Evolutionary conservation across 345 rosid species (phyloP).

Genomic region (Cardiospermum halicacabum): DNA sequence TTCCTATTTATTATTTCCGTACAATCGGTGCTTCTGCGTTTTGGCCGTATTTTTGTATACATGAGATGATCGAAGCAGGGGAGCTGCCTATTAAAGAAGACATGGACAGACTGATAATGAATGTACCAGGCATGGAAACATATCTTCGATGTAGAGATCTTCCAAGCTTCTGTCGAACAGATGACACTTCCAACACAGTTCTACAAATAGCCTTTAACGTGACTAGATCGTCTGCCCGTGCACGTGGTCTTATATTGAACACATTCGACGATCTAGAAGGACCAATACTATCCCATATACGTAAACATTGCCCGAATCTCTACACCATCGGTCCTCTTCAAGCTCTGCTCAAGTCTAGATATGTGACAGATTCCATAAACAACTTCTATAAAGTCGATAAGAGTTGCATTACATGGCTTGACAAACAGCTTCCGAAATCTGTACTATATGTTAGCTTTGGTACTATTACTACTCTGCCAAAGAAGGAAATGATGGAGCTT

Average conservation of each 20-base stretch:
- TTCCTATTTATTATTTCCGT: constrained; percentile 28
- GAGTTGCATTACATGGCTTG: constrained; percentile 41
- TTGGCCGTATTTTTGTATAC: constrained; percentile 31
- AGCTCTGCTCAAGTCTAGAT: constrained; percentile 10
- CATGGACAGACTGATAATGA: constrained; percentile 36
- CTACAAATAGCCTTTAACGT: constrained; percentile 16
- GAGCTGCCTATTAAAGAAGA: constrained; percentile 44
- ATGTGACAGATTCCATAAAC: constrained; percentile 11
- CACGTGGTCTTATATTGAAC: constrained; percentile 57
- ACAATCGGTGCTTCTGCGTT: constrained; percentile 28
- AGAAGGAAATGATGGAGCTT: constrained; percentile 34
- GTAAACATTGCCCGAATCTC: constrained; percentile 29
- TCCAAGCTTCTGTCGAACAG: constrained; percentile 35
- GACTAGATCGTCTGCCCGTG: constrained; percentile 26
- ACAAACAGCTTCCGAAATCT: constrained; percentile 28
- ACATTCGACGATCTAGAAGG: constrained; percentile 59
- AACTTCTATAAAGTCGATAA: constrained; percentile 35
- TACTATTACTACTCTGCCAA: constrained; percentile 16
- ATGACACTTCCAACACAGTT: constrained; percentile 14
- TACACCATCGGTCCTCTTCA: constrained; percentile 59
- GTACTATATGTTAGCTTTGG: constrained; percentile 51
- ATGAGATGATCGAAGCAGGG: constrained; percentile 28
- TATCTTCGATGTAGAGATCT: constrained; percentile 47
- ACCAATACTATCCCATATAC: constrained; percentile 39
- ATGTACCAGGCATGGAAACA: constrained; percentile 40